These are phyloP conservation scores for Beauveria sp. DNA, from an alignment of 2,329 filamentous ascomycete genomes.

Conservation along the genomic window DNA sequence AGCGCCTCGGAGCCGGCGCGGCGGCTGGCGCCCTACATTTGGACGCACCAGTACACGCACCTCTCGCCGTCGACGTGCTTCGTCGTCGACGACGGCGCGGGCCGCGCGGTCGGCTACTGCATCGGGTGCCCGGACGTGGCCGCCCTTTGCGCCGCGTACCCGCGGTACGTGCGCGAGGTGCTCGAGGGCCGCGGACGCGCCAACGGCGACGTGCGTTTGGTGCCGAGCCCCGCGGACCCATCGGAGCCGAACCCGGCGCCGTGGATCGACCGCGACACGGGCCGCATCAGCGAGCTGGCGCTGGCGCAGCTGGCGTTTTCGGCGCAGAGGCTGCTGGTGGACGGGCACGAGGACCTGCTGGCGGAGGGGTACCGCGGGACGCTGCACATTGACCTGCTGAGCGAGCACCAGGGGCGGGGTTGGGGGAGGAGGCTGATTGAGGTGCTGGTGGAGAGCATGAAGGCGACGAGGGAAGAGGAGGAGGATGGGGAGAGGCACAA, in stretches of 20 bases:
- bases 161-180: slow-evolving; percentile 28
- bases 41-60: slow-evolving; percentile 42
- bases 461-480: slow-evolving; percentile 7
- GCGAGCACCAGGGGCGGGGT: slow-evolving; percentile 31
- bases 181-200: slow-evolving; percentile 18
- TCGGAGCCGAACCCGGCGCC: slow-evolving; percentile 19
- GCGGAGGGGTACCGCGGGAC: slow-evolving; percentile 31
- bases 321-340: slow-evolving; percentile 29
- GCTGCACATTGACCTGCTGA: slow-evolving; percentile 43
- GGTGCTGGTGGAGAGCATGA: slow-evolving; percentile 32
- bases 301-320: slow-evolving; percentile 36
- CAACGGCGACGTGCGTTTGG: slow-evolving; percentile 4
- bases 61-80: slow-evolving; percentile 37
- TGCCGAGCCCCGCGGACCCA: background rate
- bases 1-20: slow-evolving; percentile 23
- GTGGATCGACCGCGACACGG: slow-evolving; percentile 21
- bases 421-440: slow-evolving; percentile 37
- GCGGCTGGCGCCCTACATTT: slow-evolving; percentile 39
- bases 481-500: slow-evolving; percentile 12
- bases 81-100: slow-evolving; percentile 40
- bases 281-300: slow-evolving; percentile 19
- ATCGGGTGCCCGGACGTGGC: slow-evolving; percentile 37
- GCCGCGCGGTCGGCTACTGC: slow-evolving; percentile 40
- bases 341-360: slow-evolving; percentile 27
- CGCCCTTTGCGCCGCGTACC: slow-evolving; percentile 31